Base-by-base conservation (phyloP, 2,329 filamentous ascomycete genomes). In the Fusarium sp. region DNA sequence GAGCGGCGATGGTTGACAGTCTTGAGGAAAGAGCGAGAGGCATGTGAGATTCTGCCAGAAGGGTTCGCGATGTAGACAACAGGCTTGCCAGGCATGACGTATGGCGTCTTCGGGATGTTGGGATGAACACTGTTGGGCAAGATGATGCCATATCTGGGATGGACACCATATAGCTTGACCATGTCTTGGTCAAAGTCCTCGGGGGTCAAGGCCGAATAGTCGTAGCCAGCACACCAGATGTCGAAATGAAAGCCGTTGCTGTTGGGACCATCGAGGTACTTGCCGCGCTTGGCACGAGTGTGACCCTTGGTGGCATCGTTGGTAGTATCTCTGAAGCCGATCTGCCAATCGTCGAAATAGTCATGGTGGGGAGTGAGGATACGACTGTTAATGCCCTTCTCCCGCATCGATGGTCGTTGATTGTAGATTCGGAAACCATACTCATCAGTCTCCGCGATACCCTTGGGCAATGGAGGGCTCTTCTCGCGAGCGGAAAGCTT, bases 301-400 rank as follows among this genome's bases (percentile, higher is more conserved):
- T 88, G 87, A 25, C 87, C 87, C 66, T 88, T 87, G 68, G 84
- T 84, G 33, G 86, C 85, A 73, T 89, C 88, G 68, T 91, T 91
- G 69, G 86, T 86, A 5, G 88, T 89, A 75, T 91, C 89, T 25
- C 88, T 85, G 79, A 90, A 91, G 16, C 89, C 89, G 69, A 91
- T 91, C 76, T 91, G 88, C 66, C 86, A 82, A 10, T 87, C 81
- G 40, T 88, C 84, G 65, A 86, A 90, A 61, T 84, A 81, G 70
- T 87, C 88, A 0, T 85, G 73, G 8, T 82, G 82, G 13, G 88
- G 88, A 6, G 79, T 79, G 50, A 89, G 81, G 76, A 91, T 85
- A 65, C 90, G 85, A 29, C 87, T 88, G 74, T 89, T 90, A 76
- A 87, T 85, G 29, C 84, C 69, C 81, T 82, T 83, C 35, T 84